Conservation (phyloP, 2,329 filamentous ascomycete genomes). For the Neobulgaria alba region DNA sequence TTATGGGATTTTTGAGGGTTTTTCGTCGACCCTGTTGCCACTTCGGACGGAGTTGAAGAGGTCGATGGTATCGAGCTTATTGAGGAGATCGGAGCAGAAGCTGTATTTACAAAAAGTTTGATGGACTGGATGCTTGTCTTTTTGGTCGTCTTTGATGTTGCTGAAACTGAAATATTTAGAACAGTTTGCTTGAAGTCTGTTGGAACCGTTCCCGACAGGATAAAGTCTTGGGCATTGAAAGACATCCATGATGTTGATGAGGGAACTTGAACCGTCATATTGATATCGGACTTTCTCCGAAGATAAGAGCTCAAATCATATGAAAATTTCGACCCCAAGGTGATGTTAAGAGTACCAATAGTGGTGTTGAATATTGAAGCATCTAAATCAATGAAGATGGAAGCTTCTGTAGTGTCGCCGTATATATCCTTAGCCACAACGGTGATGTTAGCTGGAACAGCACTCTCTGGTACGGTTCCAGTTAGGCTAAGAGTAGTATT, state of each 20-base stretch:
- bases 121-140: conserved; percentile 16
- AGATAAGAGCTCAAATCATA: conserved; percentile 20
- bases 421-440: conserved; percentile 52
- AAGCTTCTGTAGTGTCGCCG: conserved; percentile 49
- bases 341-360: conserved; percentile 20
- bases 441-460: conserved; percentile 52
- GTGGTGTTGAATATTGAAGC: conserved; percentile 16
- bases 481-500: conserved; percentile 49
- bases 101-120: conserved; percentile 10
- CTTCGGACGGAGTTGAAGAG: conserved; percentile 1
- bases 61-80: conserved; percentile 4
- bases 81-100: conserved; percentile 1
- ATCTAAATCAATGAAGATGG: conserved; percentile 33
- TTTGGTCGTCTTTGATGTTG: conserved; percentile 16
- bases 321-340: conserved; percentile 18
- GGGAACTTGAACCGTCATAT: conserved; percentile 12
- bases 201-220: conserved; percentile 22
- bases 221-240: conserved; percentile 20
- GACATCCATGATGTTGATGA: conserved; percentile 20
- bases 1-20: conserved; percentile 9
- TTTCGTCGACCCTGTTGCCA: conserved; percentile 5
- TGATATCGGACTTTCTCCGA: conserved; percentile 17
- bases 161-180: conserved; percentile 19
- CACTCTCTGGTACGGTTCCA: conserved; percentile 54
- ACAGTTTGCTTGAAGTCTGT: conserved; percentile 5